Conservation (phyloP, 768 basidiomycete species). For the Tricholomella constricta region DNA sequence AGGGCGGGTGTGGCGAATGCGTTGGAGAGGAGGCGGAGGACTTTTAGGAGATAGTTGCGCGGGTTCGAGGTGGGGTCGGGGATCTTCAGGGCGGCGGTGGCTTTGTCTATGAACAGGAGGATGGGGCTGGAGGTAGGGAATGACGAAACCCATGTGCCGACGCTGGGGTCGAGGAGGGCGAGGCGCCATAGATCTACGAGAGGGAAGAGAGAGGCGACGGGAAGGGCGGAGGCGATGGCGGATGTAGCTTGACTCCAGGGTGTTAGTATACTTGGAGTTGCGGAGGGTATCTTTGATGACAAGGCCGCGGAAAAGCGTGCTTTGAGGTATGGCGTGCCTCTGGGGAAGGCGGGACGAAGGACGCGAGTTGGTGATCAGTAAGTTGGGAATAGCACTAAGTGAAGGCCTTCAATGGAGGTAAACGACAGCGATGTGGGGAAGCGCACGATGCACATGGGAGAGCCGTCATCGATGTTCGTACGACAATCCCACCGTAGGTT, state of each 20-base stretch:
- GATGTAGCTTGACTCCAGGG: slow-evolving; percentile 52
- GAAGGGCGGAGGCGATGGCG: slow-evolving; percentile 46
- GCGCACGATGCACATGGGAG: too few relatives aligned
- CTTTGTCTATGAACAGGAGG: slow-evolving; percentile 44
- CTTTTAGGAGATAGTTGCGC: slow-evolving; percentile 64
- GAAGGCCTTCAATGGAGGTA: too few relatives aligned
- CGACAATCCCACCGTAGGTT: too few relatives aligned
- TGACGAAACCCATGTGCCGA: slow-evolving; percentile 52
- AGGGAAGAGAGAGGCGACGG: slow-evolving; percentile 68
- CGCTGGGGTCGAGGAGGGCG: slow-evolving; percentile 64
- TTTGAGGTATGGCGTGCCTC: slow-evolving; percentile 73
- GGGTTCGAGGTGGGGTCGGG: slow-evolving; percentile 18
- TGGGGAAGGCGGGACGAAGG: too few relatives aligned
- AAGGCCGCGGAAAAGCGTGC: slow-evolving; percentile 45
- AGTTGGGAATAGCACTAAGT: too few relatives aligned
- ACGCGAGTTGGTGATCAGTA: too few relatives aligned
- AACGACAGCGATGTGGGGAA: too few relatives aligned
- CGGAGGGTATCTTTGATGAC: slow-evolving; percentile 26
- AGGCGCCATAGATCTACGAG: slow-evolving; percentile 83
- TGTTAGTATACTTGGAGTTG: slow-evolving; percentile 39
- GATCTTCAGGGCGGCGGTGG: slow-evolving; percentile 9
- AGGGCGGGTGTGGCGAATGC: slow-evolving; percentile 57
- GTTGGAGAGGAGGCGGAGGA: slow-evolving; percentile 71
- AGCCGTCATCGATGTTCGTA: too few relatives aligned
- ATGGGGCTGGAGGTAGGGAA: slow-evolving; percentile 43